A percentile compares a stretch with the other conserved stretches of the same genome.
phyloP scores from a whole-genome alignment of 768 basidiomycete species.

The Melanogaster broomeanus region DNA sequence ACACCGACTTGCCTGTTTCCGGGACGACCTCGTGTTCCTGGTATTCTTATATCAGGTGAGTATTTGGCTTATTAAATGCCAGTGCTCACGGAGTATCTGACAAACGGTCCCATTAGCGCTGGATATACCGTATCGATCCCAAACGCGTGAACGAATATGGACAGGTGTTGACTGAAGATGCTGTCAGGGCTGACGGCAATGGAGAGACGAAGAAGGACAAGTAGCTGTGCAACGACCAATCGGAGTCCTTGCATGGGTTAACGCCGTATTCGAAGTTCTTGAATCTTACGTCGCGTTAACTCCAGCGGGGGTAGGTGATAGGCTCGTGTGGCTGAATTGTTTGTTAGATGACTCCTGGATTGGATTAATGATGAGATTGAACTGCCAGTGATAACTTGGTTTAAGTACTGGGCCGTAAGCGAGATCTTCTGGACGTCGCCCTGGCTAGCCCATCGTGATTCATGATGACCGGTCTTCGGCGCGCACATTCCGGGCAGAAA shows the following conservation, averaged over 20 bases:
- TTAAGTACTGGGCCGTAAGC: background rate
- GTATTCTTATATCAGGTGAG: constrained; percentile 90
- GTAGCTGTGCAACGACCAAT: constrained; percentile 27
- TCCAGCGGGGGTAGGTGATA: constrained; percentile 8
- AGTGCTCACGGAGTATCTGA: constrained; percentile 8
- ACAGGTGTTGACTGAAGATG: constrained; percentile 66
- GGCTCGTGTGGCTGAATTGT: background rate
- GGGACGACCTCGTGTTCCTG: constrained; percentile 89
- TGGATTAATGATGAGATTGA: background rate
- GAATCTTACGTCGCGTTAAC: constrained; percentile 14
- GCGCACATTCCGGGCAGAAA: too few relatives aligned
- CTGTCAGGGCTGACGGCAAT: constrained; percentile 38
- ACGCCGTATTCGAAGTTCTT: background rate
- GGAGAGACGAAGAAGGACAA: constrained; percentile 59
- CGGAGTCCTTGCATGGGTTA: constrained; percentile 3
- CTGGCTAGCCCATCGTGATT: too few relatives aligned
- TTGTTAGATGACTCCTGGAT: background rate
- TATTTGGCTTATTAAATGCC: constrained; percentile 9
- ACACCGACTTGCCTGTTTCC: constrained; percentile 88
- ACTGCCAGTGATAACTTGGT: background rate
- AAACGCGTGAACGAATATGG: constrained; percentile 97
- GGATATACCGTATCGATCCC: constrained; percentile 96
- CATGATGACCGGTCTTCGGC: too few relatives aligned
- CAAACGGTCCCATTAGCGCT: constrained; percentile 57
- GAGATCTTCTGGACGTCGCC: too few relatives aligned